Evolutionary conservation across 208 protist species (phyloP), one percentile per base, ranked within the genome.

Genomic region (Acanthamoeba healyi): DNA sequence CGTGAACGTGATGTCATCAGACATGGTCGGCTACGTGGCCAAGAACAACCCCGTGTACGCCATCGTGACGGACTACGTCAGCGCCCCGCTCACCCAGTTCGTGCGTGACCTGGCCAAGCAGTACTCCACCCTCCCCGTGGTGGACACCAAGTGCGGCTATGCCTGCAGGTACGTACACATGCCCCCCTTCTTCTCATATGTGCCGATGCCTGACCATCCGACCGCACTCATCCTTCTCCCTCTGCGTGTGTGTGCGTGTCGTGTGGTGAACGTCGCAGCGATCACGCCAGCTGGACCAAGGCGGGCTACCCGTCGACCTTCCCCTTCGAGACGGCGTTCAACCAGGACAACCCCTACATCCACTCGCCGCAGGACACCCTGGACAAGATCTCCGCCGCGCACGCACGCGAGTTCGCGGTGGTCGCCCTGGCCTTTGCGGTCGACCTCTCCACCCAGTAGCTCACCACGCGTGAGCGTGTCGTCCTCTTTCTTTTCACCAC

Each of bases 381-480:
- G 26, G 70, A 40, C 44, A 61, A 95, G 51, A 24, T 95, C 84
- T 51, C 95, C 56, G 4, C 54, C 19, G 87, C 63, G 49, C 94
- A 95, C 94, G 94, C 88, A 26, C 40, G 10, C 32, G 82, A 95
- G 81, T 95, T 95, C n/a, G 94, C 77, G 38, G 94, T 94, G 79
- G 42, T 95, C 24, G 93, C 79, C 65, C 40, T 95, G 46, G 94
- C 65, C 92, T 95, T 84, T 36, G 84, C 94, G 22, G 67, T 87
- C 10, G 94, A 95, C 36, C 46, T 95, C 74, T 84, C 67, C 54
- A 65, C 89, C 49, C 81, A 36, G 81, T 90, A 58, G 22, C n/a
- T n/a, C n/a, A n/a, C n/a, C n/a, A n/a, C n/a, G n/a, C n/a, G n/a
- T n/a, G n/a, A n/a, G n/a, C n/a, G n/a, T n/a, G n/a, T n/a, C n/a